phyloP scores from a whole-genome alignment of 352 stramenopile species.

The Thalassiosira hispida region DNA sequence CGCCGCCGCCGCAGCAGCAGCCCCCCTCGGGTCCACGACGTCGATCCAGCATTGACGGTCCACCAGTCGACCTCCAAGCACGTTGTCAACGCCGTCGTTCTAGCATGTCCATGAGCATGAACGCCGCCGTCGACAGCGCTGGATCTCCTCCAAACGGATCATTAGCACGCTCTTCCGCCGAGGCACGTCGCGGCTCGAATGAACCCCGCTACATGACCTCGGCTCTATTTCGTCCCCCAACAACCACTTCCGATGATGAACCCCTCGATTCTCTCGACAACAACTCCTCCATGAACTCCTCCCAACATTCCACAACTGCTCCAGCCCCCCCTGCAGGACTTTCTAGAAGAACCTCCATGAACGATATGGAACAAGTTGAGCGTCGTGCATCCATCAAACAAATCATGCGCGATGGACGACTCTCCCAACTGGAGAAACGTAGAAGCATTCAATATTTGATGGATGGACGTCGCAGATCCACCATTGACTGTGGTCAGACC shows the following conservation, averaged over 20 bases:
- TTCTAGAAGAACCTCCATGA: slow-evolving; percentile 24
- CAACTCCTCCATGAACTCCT: no score
- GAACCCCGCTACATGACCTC: no score
- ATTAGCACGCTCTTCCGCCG: no score
- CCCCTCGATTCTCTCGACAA: neutral
- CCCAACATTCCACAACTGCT: neutral
- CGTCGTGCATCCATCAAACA: slow-evolving; percentile 63
- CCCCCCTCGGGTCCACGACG: no score
- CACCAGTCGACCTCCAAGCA: no score
- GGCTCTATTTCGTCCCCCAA: neutral
- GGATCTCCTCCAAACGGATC: no score
- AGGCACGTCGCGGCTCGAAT: no score
- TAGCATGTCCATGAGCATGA: no score
- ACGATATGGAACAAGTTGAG: slow-evolving; percentile 40
- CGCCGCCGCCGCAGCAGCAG: no score
- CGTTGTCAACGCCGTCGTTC: no score
- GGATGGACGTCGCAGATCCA: slow-evolving; percentile 59
- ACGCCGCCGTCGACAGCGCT: no score
- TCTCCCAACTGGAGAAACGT: slow-evolving; percentile 60
- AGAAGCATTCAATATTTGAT: slow-evolving; percentile 73
- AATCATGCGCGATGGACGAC: slow-evolving; percentile 61
- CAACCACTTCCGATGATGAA: neutral
- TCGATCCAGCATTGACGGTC: no score
- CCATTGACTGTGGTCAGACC: slow-evolving; percentile 4
- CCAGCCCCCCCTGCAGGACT: neutral